Evolutionary conservation across 192 early-diverging fungal genomes (phyloP).

Genomic region (Glomus cerebriforme): DNA sequence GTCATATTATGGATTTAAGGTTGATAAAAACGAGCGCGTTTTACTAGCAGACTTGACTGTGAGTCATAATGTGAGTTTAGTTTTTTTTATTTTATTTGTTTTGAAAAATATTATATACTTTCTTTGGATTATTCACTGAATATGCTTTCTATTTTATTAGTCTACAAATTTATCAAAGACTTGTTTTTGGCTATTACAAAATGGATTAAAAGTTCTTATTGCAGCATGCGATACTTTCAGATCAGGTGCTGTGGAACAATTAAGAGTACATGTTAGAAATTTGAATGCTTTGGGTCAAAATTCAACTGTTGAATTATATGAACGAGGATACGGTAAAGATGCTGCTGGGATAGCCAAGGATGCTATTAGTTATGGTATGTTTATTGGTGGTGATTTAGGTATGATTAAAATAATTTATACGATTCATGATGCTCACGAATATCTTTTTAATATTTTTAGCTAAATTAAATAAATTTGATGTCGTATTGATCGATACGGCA

Average conservation of each 20-base stretch:
- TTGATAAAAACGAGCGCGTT: conserved; percentile 56
- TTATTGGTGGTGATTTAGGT: not conserved
- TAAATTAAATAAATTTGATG: conserved; percentile 74
- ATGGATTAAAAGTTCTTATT: conserved; percentile 85
- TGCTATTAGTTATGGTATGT: conserved; percentile 75
- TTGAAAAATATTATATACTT: not conserved
- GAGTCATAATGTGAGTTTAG: conserved; percentile 36
- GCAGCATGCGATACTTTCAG: conserved; percentile 98
- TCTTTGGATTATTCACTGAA: not conserved
- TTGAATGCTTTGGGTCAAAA: conserved; percentile 72
- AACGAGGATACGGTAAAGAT: conserved; percentile 96
- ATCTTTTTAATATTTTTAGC: conserved; percentile 47
- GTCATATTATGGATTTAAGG: conserved; percentile 56
- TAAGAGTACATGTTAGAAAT: conserved; percentile 88
- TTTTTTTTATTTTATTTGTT: not conserved
- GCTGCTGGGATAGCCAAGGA: conserved; percentile 95
- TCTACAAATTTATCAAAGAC: conserved; percentile 95
- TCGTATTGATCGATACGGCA: conserved; percentile 94
- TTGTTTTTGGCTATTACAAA: conserved; percentile 94
- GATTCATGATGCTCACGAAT: not conserved
- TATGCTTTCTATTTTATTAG: conserved; percentile 47
- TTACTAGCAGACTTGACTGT: conserved; percentile 52
- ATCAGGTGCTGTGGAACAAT: conserved; percentile 93
- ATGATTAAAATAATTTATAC: no score
- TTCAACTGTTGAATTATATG: conserved; percentile 81